Base-by-base conservation (phyloP, 140 eudicot species). In the Erigeron philadelphicus region DNA sequence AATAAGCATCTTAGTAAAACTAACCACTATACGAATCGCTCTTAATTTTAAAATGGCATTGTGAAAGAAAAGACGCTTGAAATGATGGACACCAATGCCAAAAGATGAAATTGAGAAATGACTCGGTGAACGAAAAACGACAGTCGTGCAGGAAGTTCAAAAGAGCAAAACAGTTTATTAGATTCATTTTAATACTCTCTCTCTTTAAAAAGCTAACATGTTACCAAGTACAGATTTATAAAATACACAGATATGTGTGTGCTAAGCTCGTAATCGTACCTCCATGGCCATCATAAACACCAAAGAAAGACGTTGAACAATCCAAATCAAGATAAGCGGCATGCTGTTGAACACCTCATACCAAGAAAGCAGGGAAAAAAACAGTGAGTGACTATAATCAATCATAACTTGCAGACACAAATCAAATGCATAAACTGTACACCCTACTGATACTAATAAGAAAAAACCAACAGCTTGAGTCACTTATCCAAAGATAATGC, bases 221-320 rank as follows among this genome's bases (percentile, higher is more conserved):
- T 58, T 44, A 70, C 23, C 17, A 70, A 63, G 38, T 15, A 40
- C 10, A 76, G 13, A 54, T 35, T 18, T 9, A 43, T 40, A 43
- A 50, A 63, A 41, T 70, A 62, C 18, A 25, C 62, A 61, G 42
- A 54, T 46, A 44, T 25, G 57, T 41, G 25, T 11, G 40, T 17
- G 43, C 41, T 18, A 16, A 11, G 61, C 16, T 63, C 43, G 7
- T 25, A 52, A 5, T 25, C 79, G 73, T 85, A 89, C 99, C 99
- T 76, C 99, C 99, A 82, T 93, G 99, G 78, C 99, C 99, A 83
- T 93, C 99, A 82, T 89, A 93, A 72, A 93, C 97, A 68, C 97
- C 97, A 80, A 89, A 93, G 82, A 89, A 93, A 55, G 99, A 87
- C 7, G 99, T 89, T 12, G 86, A 83, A 65, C 57, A 60, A 61